Evolutionary conservation across 1,284 basidiomycete genomes (phyloP).

Genomic region (Butyriboletus appendiculatus): DNA sequence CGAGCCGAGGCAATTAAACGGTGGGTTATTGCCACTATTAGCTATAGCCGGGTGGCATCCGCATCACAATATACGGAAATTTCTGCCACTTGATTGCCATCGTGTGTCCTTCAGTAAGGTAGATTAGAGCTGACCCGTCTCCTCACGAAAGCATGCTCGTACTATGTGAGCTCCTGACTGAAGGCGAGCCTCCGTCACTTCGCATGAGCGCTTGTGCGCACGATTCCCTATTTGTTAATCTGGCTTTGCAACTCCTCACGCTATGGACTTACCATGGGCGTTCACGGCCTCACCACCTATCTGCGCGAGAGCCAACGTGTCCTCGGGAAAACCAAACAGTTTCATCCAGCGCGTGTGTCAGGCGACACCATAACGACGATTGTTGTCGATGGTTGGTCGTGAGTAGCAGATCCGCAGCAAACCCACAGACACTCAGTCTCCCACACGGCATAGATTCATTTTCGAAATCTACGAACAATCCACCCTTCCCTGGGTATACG

Average conservation of each 20-base stretch:
- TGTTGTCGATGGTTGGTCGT: conserved; percentile 91
- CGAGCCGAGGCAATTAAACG: neutral
- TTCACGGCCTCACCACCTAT: conserved; percentile 79
- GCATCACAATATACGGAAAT: neutral
- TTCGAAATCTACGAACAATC: conserved; percentile 68
- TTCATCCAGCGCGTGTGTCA: conserved; percentile 26
- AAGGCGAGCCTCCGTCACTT: neutral
- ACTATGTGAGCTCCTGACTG: neutral
- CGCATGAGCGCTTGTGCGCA: neutral
- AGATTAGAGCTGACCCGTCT: neutral
- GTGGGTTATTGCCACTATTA: neutral
- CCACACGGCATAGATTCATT: conserved; percentile 60
- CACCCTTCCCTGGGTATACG: conserved; percentile 80
- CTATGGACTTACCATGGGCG: conserved; percentile 61
- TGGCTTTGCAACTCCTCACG: neutral
- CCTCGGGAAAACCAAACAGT: conserved; percentile 53
- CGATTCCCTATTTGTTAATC: conserved; percentile 14
- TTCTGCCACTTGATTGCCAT: conserved; percentile 12
- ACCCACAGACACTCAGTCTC: neutral
- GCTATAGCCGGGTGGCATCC: conserved; percentile 12
- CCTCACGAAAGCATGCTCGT: neutral
- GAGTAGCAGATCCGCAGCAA: conserved; percentile 40
- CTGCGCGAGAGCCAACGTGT: conserved; percentile 69
- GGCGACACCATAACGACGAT: conserved; percentile 39
- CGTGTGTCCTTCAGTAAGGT: conserved; percentile 4